Base-by-base conservation (phyloP, 2,329 filamentous ascomycete genomes). In the Ophiostoma perfectum region DNA sequence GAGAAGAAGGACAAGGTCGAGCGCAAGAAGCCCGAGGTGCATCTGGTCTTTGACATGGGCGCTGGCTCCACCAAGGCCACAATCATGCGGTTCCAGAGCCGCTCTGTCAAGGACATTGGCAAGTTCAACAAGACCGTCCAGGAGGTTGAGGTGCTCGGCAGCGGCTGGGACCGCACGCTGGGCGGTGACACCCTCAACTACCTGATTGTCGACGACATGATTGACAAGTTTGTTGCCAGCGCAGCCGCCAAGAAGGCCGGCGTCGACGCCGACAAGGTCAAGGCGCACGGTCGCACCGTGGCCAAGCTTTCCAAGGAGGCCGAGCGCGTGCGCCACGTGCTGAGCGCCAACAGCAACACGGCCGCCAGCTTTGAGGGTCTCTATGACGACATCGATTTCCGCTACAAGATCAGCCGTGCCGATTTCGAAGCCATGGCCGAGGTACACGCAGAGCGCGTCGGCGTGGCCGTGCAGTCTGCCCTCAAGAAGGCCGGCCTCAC, bases 41-140 rank as follows among this genome's bases (percentile, higher is more conserved):
- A 99, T 80, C 81, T 99, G 77, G 87, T 99, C 42, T 99, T 95
- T 76, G 95, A 99, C 77, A 98, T 99, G 93, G 95, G 95, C 73
- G 93, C 95, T 73, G 95, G 95, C 4, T 97, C 92, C 63, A 91
- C 94, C 44, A 96, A 92, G 74, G 94, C 94, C 4, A 95, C 93
- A 6, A 82, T 99, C 66, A 80, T 99, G 76, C 90, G 89, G 74
- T 97, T 99, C 80, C 93, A 97, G 78, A 90, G 91, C 76, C 89
- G 90, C 73, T 88, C 85, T 1, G 89, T 98, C 71, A 99, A 98
- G 83, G 94, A 97, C 74, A 80, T 94, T 68, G 93, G 93, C 72
- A 93, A 91, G 78, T 94, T 87, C 82, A 98, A 97, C 83, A 98
- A 98, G 86, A 97, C 93, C 1, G 81, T 99, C 44, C 95, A 98